Conservation (phyloP, 2,329 filamentous ascomycete species). For the Beauveria scarabaeidicola region DNA sequence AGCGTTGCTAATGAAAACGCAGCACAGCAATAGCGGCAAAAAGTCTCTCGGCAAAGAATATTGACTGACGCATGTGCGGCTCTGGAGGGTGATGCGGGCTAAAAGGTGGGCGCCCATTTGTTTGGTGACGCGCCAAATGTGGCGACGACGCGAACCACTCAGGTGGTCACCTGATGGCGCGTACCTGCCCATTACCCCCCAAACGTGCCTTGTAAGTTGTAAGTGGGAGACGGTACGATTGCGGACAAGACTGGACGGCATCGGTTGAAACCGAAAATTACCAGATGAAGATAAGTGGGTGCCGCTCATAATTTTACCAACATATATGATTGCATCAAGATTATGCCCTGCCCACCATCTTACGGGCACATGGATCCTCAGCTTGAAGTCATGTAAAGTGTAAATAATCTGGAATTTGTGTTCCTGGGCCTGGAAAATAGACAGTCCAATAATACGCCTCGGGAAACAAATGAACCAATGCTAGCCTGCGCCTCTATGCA, state of each 20-base stretch:
- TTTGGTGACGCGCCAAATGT: constrained; percentile 6
- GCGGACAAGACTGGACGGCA: no score
- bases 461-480: constrained; percentile 11
- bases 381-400: background rate
- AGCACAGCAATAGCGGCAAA: background rate
- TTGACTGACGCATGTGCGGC: background rate
- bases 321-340: no score
- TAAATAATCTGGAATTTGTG: background rate
- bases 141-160: constrained; percentile 27
- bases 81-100: background rate
- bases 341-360: no score
- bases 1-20: background rate
- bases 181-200: background rate
- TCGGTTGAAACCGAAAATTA: no score
- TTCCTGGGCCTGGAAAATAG: constrained; percentile 9
- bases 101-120: constrained; percentile 12
- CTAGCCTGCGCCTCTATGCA: constrained; percentile 16
- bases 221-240: no score
- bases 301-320: no score
- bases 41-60: background rate
- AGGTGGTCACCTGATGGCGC: constrained; percentile 27
- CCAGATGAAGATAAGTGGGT: no score
- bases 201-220: background rate
- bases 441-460: constrained; percentile 9
- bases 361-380: no score